Base-by-base conservation (phyloP, 2,329 filamentous ascomycete genomes). In the Pezicula radicicola region DNA sequence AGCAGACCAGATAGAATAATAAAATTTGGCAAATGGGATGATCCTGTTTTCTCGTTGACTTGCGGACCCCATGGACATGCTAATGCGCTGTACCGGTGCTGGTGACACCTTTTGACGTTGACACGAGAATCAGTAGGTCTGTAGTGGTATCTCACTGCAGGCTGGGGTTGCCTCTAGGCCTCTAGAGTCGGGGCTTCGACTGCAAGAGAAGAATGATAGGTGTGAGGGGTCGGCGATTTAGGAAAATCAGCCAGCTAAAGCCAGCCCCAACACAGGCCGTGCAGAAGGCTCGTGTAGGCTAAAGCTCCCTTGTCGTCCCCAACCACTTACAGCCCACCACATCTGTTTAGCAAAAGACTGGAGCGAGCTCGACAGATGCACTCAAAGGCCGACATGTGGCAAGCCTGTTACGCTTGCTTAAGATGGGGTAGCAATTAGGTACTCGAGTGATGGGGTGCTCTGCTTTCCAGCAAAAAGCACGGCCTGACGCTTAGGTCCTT, bases 331-430 rank as follows among this genome's bases (percentile, higher is more conserved):
- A 42, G 42, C 51, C 51, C 48, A 53, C 51, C 54, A 55, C 54
- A 55, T 55, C 33, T 48, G 36, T 42, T 41, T 44, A 49, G 48
- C 46, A 36, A 43, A 25, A 39, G 28, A 41, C 36, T 37, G 42
- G 16, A 48, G 41, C 30, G 30, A 40, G n/a, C n/a, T 21, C 36
- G 41, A 25, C 51, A 36, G 39, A 55, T 46, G 48, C 47, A 52
- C 53, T 55, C 50, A 56, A 48, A 54, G 52, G 41, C 43, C 49
- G 59, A 59, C 55, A 57, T 55, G 58, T 61, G 55, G 59, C 59
- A 49, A 50, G 50, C 49, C 30, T 40, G 37, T 21, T 40, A 25
- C 30, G 30, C 30, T 33, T 46, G 39, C 39, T 49, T 37, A 48
- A 50, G 43, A 55, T 50, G 50, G 48, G 50, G 39, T 48, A 33